phyloP scores from a whole-genome alignment of 208 protist genomes.

The Crithidia mellificae region DNA sequence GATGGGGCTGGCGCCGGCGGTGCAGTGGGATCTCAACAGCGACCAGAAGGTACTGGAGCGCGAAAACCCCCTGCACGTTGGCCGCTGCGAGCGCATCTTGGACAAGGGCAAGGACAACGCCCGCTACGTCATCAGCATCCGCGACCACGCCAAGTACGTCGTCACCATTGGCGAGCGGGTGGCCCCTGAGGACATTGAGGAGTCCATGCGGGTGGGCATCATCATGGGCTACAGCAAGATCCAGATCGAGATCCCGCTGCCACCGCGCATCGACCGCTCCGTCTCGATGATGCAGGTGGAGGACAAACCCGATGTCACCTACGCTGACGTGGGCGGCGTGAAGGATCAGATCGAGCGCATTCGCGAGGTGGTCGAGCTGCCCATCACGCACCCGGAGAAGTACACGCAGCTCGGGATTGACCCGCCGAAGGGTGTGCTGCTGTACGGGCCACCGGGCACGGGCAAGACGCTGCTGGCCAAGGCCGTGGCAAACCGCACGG shows the following conservation, averaged over 20 bases:
- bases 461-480: conserved; percentile 99
- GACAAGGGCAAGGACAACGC: conserved; percentile 91
- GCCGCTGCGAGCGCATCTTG: conserved; percentile 99
- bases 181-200: conserved; percentile 99
- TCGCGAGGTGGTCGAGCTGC: conserved; percentile 99
- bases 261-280: conserved; percentile 99
- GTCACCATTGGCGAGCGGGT: conserved; percentile 99
- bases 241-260: conserved; percentile 99
- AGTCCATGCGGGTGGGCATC: conserved; percentile 99
- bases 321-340: conserved; percentile 99
- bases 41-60: conserved; percentile 97
- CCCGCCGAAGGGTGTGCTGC: conserved; percentile 99
- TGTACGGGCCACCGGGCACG: conserved; percentile 99
- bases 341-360: conserved; percentile 99
- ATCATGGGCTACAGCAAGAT: conserved; percentile 98
- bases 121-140: conserved; percentile 98
- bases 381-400: conserved; percentile 98
- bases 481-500: conserved; percentile 99
- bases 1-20: conserved; percentile 98
- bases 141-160: conserved; percentile 99
- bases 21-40: conserved; percentile 98
- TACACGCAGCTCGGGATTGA: conserved; percentile 99
- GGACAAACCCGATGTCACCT: conserved; percentile 99
- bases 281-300: conserved; percentile 99
- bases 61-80: conserved; percentile 98